Evolutionary conservation across 78 protist species (phyloP).

Genomic region (Dictyostelium intermedium): DNA sequence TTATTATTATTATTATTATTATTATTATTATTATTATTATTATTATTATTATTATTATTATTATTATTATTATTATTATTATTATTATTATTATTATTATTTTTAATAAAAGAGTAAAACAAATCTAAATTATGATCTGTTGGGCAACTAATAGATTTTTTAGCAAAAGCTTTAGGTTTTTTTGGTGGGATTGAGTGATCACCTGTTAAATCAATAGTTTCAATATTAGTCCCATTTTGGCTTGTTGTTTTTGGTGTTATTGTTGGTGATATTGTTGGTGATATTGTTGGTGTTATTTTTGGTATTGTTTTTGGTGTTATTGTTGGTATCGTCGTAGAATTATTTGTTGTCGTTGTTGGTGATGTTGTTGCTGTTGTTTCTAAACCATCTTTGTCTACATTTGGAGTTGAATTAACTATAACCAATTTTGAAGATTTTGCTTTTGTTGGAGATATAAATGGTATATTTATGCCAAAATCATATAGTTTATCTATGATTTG

Average conservation of each 20-base stretch:
- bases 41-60: too few species aligned
- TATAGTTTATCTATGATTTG: neutral
- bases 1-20: too few species aligned
- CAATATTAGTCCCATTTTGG: too few species aligned
- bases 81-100: too few species aligned
- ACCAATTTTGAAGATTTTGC: neutral
- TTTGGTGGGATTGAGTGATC: neutral
- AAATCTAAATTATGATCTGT: too few species aligned
- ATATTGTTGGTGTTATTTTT: neutral
- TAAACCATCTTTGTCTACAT: too few species aligned
- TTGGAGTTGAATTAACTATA: neutral
- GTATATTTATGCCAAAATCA: constrained; percentile 28
- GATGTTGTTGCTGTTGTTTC: neutral
- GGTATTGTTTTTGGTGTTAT: neutral
- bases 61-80: too few species aligned
- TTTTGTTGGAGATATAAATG: neutral
- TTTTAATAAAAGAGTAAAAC: too few species aligned
- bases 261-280: neutral
- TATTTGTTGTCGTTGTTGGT: neutral
- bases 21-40: too few species aligned
- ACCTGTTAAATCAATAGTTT: neutral
- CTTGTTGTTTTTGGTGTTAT: too few species aligned
- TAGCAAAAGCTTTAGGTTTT: too few species aligned
- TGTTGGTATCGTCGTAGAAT: neutral
- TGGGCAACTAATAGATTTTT: too few species aligned